These are phyloP conservation scores for Stephanodiscus minutulus DNA, from an alignment of 108 stramenopile species.

Conservation along the genomic window DNA sequence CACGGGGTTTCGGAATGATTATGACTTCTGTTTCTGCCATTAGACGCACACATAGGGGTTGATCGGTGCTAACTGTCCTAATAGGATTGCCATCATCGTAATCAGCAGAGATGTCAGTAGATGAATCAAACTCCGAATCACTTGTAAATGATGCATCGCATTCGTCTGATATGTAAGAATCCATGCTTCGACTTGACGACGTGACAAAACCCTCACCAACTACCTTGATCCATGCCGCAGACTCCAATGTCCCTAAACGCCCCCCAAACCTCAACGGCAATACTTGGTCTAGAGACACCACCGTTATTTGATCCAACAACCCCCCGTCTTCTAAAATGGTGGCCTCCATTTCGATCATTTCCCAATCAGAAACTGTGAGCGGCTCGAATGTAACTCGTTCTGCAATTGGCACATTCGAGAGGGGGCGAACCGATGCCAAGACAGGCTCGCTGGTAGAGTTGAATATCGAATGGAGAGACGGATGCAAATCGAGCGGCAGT, in stretches of 20 bases:
- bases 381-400: constrained; percentile 63
- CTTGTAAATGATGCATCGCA: constrained; percentile 23
- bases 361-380: constrained; percentile 69
- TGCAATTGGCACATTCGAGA: constrained; percentile 46
- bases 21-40: constrained; percentile 77
- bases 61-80: neutral
- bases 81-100: neutral
- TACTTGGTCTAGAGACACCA: constrained; percentile 65
- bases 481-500: constrained; percentile 39
- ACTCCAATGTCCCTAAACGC: constrained; percentile 19
- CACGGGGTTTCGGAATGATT: constrained; percentile 66
- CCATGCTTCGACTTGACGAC: constrained; percentile 3
- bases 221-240: constrained; percentile 51
- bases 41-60: constrained; percentile 44
- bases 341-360: constrained; percentile 73
- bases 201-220: constrained; percentile 27
- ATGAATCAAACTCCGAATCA: constrained; percentile 31
- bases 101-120: constrained; percentile 8
- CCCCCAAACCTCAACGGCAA: constrained; percentile 44
- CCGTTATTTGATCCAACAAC: constrained; percentile 66
- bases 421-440: constrained; percentile 46
- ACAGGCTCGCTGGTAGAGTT: constrained; percentile 20
- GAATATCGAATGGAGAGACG: constrained; percentile 40
- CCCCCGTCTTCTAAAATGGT: constrained; percentile 64
- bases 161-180: constrained; percentile 11